Evolutionary conservation across 2,329 filamentous ascomycete species (phyloP).

Genomic region (Ophiostoma montium): DNA sequence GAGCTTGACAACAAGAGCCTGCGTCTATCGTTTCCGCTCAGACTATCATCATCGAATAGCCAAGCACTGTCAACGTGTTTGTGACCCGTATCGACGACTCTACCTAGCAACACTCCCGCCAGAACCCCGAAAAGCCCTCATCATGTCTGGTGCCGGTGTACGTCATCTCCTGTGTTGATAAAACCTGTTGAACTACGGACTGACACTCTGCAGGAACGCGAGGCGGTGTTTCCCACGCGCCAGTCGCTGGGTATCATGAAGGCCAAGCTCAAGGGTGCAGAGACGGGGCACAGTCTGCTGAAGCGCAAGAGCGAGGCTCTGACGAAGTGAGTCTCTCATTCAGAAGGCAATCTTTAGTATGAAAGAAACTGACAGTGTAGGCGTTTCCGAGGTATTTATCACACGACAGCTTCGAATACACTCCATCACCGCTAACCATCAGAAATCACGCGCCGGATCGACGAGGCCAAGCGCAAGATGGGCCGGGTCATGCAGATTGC

Average conservation of each 20-base stretch:
- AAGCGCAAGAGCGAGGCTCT: conserved; percentile 97
- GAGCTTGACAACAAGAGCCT: too few relatives aligned
- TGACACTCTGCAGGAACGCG: conserved; percentile 52
- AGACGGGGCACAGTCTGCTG: conserved; percentile 82
- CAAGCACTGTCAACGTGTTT: background rate
- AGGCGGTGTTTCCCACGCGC: conserved; percentile 93
- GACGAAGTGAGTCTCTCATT: conserved; percentile 57
- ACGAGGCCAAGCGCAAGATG: conserved; percentile 99
- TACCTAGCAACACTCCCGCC: background rate
- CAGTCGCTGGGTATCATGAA: conserved; percentile 97
- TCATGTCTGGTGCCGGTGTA: conserved; percentile 16
- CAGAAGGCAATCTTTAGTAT: background rate
- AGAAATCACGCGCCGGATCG: conserved; percentile 95
- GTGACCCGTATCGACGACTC: background rate
- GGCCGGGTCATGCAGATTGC: conserved; percentile 98
- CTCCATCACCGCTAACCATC: too few relatives aligned
- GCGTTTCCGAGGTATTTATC: conserved; percentile 65
- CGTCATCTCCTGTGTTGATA: conserved; percentile 9
- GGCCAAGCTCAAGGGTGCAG: conserved; percentile 86
- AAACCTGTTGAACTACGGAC: background rate
- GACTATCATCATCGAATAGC: too few relatives aligned
- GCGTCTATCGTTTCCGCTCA: too few relatives aligned
- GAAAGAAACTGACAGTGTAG: conserved; percentile 28
- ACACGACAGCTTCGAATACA: background rate
- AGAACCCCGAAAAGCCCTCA: conserved; percentile 12